Base-by-base conservation (phyloP, 805 yeast genomes). In the Candida ficus region DNA sequence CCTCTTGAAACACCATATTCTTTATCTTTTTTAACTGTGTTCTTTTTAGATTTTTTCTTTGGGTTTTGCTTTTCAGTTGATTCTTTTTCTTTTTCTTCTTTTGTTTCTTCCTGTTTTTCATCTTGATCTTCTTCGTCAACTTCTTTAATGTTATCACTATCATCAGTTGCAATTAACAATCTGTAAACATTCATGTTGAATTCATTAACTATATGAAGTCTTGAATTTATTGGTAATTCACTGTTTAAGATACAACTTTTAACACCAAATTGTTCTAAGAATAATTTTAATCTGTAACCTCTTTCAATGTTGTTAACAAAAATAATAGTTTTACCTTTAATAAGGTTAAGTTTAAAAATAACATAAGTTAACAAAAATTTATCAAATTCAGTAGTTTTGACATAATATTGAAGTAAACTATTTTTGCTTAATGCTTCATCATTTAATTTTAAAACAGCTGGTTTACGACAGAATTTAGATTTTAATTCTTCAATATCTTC, bases 1-100 rank as follows among this genome's bases (percentile, higher is more conserved):
- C 99, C 99, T 62, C 99, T 78, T 20, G 96, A 84, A 31, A 90
- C 97, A 48, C 97, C 95, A 58, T 83, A 93, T 53, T 93, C 98
- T 46, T 69, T 72, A 54, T 83, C 89, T 43, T 73, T 70, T 42
- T 66, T 68, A 5, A 60, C 60, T 45, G 46, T 54, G 58, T 47
- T 54, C 52, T 46, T 57, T 48, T 21, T 50, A 38, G 18, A 38
- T 25, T 35, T 28, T 26, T 9, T 35, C 28, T 7, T 31, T 28
- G 13, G 44, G 9, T 33, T 44, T 21, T 5, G 17, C 5, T 37
- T 22, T 8, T 34, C 35, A 4, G 17, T n/a, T 8, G 16, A 23
- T 41, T 44, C 45, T 20, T 43, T 47, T 30, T 46, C 44, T 16
- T 44, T 32, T 10, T 44, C 20, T 35, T 44, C 50, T 16, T 43